phyloP scores from a whole-genome alignment of 2,329 filamentous ascomycete species.

The Nemania sp. region DNA sequence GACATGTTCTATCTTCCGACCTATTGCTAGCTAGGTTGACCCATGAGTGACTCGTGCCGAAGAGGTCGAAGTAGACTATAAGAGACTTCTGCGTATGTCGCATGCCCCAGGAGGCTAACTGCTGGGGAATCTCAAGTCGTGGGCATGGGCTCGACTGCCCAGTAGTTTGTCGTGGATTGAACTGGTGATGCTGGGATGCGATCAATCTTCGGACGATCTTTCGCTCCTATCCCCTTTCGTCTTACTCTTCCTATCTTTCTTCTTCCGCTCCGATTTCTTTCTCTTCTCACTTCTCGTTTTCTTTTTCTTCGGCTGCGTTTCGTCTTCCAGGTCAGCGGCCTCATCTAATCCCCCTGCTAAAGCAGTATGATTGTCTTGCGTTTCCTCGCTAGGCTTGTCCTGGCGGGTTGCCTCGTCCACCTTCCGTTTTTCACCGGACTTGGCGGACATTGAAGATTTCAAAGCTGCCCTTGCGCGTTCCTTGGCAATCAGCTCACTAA shows the following conservation, averaged over 20 bases:
- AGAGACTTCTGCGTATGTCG: no score
- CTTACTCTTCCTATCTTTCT: constrained; percentile 27
- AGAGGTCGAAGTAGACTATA: no score
- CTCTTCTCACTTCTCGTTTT: constrained; percentile 45
- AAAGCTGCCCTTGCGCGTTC: constrained; percentile 58
- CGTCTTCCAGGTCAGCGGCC: background rate
- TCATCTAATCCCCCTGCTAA: constrained; percentile 40
- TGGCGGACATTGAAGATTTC: constrained; percentile 41
- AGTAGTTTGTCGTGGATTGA: background rate
- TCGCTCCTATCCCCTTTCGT: constrained; percentile 41
- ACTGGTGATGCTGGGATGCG: background rate
- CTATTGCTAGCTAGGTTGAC: no score
- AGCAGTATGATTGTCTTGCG: constrained; percentile 28
- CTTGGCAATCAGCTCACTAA: constrained; percentile 61
- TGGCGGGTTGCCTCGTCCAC: constrained; percentile 30
- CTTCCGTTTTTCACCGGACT: constrained; percentile 41
- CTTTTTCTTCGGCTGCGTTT: constrained; percentile 46
- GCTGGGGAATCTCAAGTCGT: no score
- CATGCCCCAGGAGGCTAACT: no score
- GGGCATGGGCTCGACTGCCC: background rate
- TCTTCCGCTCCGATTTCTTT: constrained; percentile 42
- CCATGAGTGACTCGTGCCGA: no score
- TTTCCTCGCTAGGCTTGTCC: constrained; percentile 31
- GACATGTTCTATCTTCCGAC: no score
- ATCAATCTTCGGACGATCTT: constrained; percentile 28